phyloP scores from a whole-genome alignment of 306 rosid genomes.

The Spatholobus suberectus region DNA sequence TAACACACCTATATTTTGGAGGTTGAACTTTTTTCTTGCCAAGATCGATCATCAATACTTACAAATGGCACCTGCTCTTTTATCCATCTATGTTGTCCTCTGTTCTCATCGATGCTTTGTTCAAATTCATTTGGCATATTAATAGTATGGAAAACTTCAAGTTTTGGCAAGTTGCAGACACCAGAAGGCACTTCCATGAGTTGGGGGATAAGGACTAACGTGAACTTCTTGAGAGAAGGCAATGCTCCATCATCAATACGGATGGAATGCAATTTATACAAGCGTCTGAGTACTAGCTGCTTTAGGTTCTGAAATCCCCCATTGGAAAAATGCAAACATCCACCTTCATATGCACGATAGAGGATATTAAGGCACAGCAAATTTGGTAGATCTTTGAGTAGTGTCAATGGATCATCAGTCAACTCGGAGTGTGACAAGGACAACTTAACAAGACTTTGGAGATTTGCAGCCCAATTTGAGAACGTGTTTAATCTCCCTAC shows the following conservation, averaged over 20 bases:
- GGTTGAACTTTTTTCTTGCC: too few relatives aligned
- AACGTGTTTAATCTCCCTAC: not conserved
- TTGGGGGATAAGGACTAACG: not conserved
- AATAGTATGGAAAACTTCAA: too few relatives aligned
- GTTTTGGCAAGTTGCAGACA: not conserved
- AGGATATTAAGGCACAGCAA: not conserved
- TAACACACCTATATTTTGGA: not conserved
- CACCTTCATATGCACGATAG: not conserved
- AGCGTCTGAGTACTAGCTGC: not conserved
- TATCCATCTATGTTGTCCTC: not conserved
- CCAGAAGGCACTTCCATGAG: not conserved
- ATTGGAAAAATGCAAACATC: too few relatives aligned
- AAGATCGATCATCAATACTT: too few relatives aligned
- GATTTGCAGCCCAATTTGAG: not conserved
- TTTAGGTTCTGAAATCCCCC: not conserved
- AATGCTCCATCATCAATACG: not conserved
- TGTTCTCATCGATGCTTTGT: too few relatives aligned
- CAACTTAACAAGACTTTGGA: not conserved
- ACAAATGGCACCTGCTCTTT: too few relatives aligned
- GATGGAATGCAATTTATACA: not conserved
- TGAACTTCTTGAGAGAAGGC: not conserved
- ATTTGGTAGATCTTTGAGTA: not conserved
- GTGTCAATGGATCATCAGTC: not conserved
- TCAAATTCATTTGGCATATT: not conserved
- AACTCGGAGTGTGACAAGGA: not conserved